A percentile compares a stretch with the other conserved stretches of the same genome.
Evolutionary conservation across 805 yeast genomes (phyloP).

Genomic region (Helenozyma rhizophorensis): DNA sequence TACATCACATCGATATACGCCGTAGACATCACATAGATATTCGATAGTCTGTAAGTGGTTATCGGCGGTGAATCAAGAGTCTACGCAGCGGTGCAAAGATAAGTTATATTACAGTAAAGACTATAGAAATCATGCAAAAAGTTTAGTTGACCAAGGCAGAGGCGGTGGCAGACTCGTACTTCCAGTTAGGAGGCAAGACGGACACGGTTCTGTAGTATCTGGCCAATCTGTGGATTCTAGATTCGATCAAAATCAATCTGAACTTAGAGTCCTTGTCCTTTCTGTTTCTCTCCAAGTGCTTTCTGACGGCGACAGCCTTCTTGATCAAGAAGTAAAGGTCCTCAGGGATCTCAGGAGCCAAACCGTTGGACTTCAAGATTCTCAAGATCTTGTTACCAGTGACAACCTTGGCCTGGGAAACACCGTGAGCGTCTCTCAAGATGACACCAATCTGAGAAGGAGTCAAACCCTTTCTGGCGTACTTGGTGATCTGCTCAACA

Average conservation of each 20-base stretch:
- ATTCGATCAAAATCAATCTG: slow-evolving; percentile 99
- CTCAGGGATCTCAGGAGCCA: slow-evolving; percentile 99
- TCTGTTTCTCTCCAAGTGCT: slow-evolving; percentile 99
- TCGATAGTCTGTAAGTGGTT: too few species aligned
- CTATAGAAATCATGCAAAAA: slow-evolving; percentile 15
- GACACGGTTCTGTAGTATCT: slow-evolving; percentile 99
- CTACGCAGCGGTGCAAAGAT: too few species aligned
- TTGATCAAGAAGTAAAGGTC: slow-evolving; percentile 98
- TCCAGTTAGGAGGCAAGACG: slow-evolving; percentile 99
- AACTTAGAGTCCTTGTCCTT: slow-evolving; percentile 99
- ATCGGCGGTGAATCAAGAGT: too few species aligned
- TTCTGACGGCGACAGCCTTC: slow-evolving; percentile 99
- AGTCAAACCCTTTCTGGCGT: slow-evolving; percentile 99
- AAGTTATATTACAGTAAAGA: slow-evolving; percentile 9
- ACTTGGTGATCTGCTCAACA: slow-evolving; percentile 97
- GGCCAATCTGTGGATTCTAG: slow-evolving; percentile 99
- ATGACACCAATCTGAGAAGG: slow-evolving; percentile 99
- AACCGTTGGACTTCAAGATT: slow-evolving; percentile 98
- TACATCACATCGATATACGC: slow-evolving; percentile 1
- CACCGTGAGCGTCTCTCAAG: slow-evolving; percentile 99
- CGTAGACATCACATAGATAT: too few species aligned
- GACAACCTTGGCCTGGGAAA: slow-evolving; percentile 92
- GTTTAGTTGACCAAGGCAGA: slow-evolving; percentile 97
- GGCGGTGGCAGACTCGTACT: slow-evolving; percentile 99
- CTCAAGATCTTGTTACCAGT: slow-evolving; percentile 99